Percentiles rank a stretch among this genome's conserved stretches.
Evolutionary conservation across 2,329 filamentous ascomycete genomes (phyloP).

Genomic region (Falciphora oryzae): DNA sequence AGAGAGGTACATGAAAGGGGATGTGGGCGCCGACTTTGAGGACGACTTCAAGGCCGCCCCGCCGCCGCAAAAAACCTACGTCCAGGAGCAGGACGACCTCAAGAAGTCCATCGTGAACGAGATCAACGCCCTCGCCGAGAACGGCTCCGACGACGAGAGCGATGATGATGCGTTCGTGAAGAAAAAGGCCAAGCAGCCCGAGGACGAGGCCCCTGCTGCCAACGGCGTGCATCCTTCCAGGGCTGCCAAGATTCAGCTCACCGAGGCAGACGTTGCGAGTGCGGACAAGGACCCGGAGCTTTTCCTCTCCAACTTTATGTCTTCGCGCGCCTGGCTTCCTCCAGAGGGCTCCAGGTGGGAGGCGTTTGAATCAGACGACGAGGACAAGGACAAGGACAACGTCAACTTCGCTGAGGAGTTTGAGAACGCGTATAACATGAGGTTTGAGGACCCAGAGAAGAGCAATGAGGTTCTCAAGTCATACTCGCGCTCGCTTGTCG

Average conservation of each 20-base stretch:
- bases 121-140: conserved; percentile 61
- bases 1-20: conserved; percentile 75
- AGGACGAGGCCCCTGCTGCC: conserved; percentile 23
- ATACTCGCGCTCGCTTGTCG: conserved; percentile 81
- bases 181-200: conserved; percentile 52
- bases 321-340: conserved; percentile 86
- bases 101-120: conserved; percentile 73
- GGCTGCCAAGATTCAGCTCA: conserved; percentile 39
- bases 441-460: conserved; percentile 87
- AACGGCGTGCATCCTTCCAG: conserved; percentile 53
- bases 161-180: conserved; percentile 72
- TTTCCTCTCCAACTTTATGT: conserved; percentile 93
- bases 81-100: conserved; percentile 79
- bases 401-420: conserved; percentile 75
- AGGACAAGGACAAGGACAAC: conserved; percentile 71
- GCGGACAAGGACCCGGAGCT: conserved; percentile 83
- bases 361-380: conserved; percentile 89
- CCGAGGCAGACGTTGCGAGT: conserved; percentile 60
- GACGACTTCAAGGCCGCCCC: conserved; percentile 40
- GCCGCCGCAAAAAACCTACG: conserved; percentile 62
- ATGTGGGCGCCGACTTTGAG: conserved; percentile 54
- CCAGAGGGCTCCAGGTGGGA: conserved; percentile 55
- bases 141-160: conserved; percentile 55
- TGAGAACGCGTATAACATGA: conserved; percentile 90
- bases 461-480: conserved; percentile 83